Conservation (phyloP, 768 basidiomycete genomes). For the Mycena filopes region DNA sequence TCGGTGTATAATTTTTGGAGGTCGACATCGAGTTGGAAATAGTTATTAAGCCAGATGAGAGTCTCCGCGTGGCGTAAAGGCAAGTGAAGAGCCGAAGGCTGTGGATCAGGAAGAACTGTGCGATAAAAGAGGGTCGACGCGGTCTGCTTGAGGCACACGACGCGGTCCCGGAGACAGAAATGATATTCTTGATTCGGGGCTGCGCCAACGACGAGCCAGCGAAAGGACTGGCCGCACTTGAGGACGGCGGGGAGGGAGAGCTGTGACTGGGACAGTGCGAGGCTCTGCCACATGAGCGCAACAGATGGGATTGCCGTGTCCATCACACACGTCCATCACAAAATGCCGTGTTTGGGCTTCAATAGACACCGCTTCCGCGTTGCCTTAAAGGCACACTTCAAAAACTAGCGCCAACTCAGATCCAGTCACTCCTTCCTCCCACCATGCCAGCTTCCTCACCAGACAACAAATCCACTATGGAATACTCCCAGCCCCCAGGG, state of each 20-base stretch:
- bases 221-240: conserved; percentile 87
- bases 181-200: conserved; percentile 69
- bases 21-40: conserved; percentile 89
- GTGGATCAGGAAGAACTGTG: conserved; percentile 66
- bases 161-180: conserved; percentile 82
- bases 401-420: no score
- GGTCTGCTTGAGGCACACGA: conserved; percentile 85
- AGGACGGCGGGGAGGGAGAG: conserved; percentile 83
- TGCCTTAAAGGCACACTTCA: neutral
- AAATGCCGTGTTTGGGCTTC: no score
- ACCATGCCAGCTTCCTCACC: conserved; percentile 19
- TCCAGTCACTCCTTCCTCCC: no score
- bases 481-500: conserved; percentile 8
- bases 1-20: conserved; percentile 75
- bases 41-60: conserved; percentile 79
- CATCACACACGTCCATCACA: no score
- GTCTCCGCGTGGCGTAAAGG: conserved; percentile 69
- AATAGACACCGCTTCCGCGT: neutral
- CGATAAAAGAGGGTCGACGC: conserved; percentile 76
- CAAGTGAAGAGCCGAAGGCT: conserved; percentile 46
- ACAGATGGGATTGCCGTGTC: no score
- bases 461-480: conserved; percentile 25
- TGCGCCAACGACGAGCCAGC: conserved; percentile 63
- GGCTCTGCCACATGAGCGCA: conserved; percentile 62
- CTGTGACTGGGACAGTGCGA: conserved; percentile 73